Conservation (phyloP, 345 rosid species). For the Hypericum perforatum region DNA sequence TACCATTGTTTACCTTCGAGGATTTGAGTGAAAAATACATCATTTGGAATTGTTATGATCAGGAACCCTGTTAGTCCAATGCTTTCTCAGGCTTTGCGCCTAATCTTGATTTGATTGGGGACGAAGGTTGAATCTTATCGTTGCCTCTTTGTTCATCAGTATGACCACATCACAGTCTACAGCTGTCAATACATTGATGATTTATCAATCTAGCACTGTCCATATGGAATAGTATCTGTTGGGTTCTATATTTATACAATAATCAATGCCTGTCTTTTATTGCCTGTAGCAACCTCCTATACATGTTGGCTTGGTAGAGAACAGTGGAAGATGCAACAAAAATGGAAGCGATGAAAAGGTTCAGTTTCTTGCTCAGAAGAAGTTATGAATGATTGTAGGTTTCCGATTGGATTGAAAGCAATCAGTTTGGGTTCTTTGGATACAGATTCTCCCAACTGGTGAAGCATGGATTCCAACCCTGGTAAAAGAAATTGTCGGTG, state of each 20-base stretch:
- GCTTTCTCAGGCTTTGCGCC: too few relatives aligned
- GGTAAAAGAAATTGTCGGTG: slow-evolving; percentile 49
- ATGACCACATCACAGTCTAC: too few relatives aligned
- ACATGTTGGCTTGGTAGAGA: slow-evolving; percentile 61
- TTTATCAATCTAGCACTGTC: not conserved
- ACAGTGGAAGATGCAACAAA: slow-evolving; percentile 82
- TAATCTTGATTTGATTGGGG: too few relatives aligned
- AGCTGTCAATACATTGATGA: not conserved
- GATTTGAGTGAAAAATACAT: too few relatives aligned
- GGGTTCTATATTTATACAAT: slow-evolving; percentile 7
- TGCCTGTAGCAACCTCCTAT: slow-evolving; percentile 39
- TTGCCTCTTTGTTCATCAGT: too few relatives aligned
- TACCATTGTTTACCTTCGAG: too few relatives aligned
- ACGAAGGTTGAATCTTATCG: too few relatives aligned
- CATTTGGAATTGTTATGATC: too few relatives aligned
- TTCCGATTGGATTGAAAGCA: slow-evolving; percentile 2
- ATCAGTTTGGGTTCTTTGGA: slow-evolving; percentile 3
- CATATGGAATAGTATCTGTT: not conserved
- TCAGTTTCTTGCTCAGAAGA: slow-evolving; percentile 8
- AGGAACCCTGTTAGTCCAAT: too few relatives aligned
- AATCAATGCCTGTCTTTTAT: slow-evolving; percentile 7
- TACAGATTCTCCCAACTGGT: slow-evolving; percentile 60
- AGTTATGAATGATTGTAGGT: not conserved
- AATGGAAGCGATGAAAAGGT: slow-evolving; percentile 74
- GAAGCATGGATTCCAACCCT: slow-evolving; percentile 59